Percentiles rank a stretch among this genome's conserved stretches.
phyloP scores from a whole-genome alignment of 23 red algal genomes.

The Pyropia haitanensis region DNA sequence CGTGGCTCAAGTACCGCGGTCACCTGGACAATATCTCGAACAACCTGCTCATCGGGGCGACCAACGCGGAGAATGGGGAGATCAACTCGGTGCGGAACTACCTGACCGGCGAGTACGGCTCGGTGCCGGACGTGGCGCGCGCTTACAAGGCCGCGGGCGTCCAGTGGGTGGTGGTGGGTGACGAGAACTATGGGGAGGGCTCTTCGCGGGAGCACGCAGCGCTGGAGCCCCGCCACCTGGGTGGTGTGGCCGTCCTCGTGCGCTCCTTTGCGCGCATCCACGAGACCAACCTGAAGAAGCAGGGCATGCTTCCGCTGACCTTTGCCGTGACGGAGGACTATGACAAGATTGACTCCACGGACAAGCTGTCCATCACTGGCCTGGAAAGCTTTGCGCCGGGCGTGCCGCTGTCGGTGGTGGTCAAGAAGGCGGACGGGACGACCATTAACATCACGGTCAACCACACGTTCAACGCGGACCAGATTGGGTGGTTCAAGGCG shows the following conservation, averaged over 20 bases:
- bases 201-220: slow-evolving; percentile 95
- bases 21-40: slow-evolving; percentile 99
- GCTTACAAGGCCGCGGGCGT: slow-evolving; percentile 81
- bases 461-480: slow-evolving; percentile 88
- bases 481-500: slow-evolving; percentile 93
- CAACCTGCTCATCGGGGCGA: slow-evolving; percentile 97
- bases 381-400: slow-evolving; percentile 58
- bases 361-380: slow-evolving; percentile 67
- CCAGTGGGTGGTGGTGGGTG: slow-evolving; percentile 93
- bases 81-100: slow-evolving; percentile 85
- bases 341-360: slow-evolving; percentile 79
- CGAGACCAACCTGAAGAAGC: slow-evolving; percentile 99
- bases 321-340: slow-evolving; percentile 88
- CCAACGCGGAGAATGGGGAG: slow-evolving; percentile 94
- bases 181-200: slow-evolving; percentile 99
- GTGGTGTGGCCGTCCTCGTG: slow-evolving; percentile 92
- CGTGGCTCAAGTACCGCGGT: slow-evolving; percentile 97
- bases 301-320: slow-evolving; percentile 97
- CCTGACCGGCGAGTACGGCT: slow-evolving; percentile 73
- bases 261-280: slow-evolving; percentile 94
- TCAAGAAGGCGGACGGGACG: slow-evolving; percentile 64
- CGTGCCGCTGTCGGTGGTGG: slow-evolving; percentile 56
- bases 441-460: slow-evolving; percentile 48
- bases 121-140: slow-evolving; percentile 90
- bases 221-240: slow-evolving; percentile 87